These are phyloP conservation scores for Globisporangium ultimum DNA, from an alignment of 352 stramenopile genomes.

Conservation along the genomic window DNA sequence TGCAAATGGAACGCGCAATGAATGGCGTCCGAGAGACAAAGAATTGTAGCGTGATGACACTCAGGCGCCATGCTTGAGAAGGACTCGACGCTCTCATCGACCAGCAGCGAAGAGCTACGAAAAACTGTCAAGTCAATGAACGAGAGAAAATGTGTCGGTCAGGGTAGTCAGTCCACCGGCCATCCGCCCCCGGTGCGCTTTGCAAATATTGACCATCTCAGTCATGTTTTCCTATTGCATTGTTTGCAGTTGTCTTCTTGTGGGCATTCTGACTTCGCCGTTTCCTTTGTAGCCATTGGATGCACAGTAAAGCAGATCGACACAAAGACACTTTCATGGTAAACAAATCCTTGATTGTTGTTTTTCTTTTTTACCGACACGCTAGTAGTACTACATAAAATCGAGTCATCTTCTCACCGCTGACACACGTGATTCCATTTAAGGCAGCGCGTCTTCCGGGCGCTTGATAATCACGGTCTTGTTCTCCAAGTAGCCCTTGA, in stretches of 20 bases:
- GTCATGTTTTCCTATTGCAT: no score
- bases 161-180: slow-evolving; percentile 4
- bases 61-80: slow-evolving; percentile 21
- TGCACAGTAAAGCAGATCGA: neutral
- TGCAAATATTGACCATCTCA: no score
- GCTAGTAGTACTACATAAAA: neutral
- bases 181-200: no score
- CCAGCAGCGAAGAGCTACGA: slow-evolving; percentile 70
- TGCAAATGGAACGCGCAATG: slow-evolving; percentile 75
- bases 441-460: slow-evolving; percentile 40
- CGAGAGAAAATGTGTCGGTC: slow-evolving; percentile 37
- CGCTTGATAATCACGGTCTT: slow-evolving; percentile 76
- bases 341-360: neutral
- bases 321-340: neutral
- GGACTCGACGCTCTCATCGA: slow-evolving; percentile 55
- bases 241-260: no score
- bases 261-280: no score
- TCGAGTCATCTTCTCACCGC: neutral
- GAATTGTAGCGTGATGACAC: neutral
- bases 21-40: slow-evolving; percentile 21
- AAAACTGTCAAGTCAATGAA: slow-evolving; percentile 71
- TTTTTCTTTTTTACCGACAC: neutral
- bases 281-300: no score
- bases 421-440: neutral
- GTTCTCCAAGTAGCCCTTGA: slow-evolving; percentile 78